Percentiles rank a stretch among this genome's conserved stretches.
phyloP scores from a whole-genome alignment of 345 rosid species.

The Citrus unshiu region DNA sequence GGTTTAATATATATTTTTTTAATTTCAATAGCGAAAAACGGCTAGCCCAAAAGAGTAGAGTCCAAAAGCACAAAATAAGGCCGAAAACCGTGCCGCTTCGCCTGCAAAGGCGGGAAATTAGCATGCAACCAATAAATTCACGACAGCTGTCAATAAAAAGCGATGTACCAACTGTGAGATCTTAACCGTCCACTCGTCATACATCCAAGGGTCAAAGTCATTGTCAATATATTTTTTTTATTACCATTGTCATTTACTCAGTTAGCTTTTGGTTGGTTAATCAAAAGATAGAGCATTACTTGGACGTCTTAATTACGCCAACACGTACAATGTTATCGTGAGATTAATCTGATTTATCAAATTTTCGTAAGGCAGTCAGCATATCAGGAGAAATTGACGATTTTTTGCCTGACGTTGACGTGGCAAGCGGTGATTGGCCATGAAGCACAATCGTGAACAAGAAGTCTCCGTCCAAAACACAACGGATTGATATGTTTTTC shows the following conservation, averaged over 20 bases:
- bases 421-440: neutral
- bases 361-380: neutral
- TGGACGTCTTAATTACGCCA: conserved; percentile 19
- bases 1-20: neutral
- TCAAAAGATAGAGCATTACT: neutral
- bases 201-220: neutral
- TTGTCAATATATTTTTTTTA: neutral
- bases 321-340: neutral
- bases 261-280: neutral
- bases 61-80: neutral
- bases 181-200: conserved; percentile 2
- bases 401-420: too few relatives aligned
- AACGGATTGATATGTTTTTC: neutral
- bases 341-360: neutral
- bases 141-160: neutral
- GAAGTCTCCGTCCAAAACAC: neutral
- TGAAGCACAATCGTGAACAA: neutral
- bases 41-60: neutral
- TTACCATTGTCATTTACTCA: neutral
- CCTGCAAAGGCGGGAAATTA: conserved; percentile 12
- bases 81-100: neutral
- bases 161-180: neutral
- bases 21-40: neutral
- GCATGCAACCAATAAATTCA: neutral
- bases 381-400: neutral